These are phyloP conservation scores for Pleoardoris graminearum DNA, from an alignment of 2,329 filamentous ascomycete species.

Conservation along the genomic window DNA sequence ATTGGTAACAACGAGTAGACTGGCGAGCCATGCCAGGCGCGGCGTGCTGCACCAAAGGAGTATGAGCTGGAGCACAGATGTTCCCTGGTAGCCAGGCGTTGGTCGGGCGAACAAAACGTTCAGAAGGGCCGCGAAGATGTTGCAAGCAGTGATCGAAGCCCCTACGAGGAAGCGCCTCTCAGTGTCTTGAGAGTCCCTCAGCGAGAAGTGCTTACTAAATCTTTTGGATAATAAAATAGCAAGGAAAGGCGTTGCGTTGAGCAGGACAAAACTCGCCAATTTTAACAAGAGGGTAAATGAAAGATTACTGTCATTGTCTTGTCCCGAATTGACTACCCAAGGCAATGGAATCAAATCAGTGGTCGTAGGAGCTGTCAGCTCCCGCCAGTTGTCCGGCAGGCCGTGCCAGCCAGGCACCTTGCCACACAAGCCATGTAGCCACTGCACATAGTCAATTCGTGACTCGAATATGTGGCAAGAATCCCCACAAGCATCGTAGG, in stretches of 20 bases:
- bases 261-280: neutral
- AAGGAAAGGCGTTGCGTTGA: neutral
- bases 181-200: neutral
- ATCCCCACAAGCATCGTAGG: slow-evolving; percentile 31
- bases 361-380: slow-evolving; percentile 23
- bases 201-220: slow-evolving; percentile 2
- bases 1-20: slow-evolving; percentile 17
- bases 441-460: slow-evolving; percentile 37
- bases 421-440: slow-evolving; percentile 39
- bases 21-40: slow-evolving; percentile 30
- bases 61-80: slow-evolving; percentile 27
- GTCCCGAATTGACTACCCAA: slow-evolving; percentile 29
- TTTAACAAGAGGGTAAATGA: neutral
- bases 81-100: slow-evolving; percentile 25
- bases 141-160: slow-evolving; percentile 23
- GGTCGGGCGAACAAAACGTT: slow-evolving; percentile 27
- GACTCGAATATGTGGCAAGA: slow-evolving; percentile 37
- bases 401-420: slow-evolving; percentile 35
- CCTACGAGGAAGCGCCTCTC: slow-evolving; percentile 11
- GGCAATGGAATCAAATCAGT: slow-evolving; percentile 40
- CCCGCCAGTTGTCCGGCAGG: slow-evolving; percentile 34
- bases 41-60: slow-evolving; percentile 41
- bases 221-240: neutral
- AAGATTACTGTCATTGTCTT: neutral
- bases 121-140: slow-evolving; percentile 26